These are phyloP conservation scores for Pythium phragmiticola DNA, from an alignment of 352 stramenopile species.

Conservation along the genomic window DNA sequence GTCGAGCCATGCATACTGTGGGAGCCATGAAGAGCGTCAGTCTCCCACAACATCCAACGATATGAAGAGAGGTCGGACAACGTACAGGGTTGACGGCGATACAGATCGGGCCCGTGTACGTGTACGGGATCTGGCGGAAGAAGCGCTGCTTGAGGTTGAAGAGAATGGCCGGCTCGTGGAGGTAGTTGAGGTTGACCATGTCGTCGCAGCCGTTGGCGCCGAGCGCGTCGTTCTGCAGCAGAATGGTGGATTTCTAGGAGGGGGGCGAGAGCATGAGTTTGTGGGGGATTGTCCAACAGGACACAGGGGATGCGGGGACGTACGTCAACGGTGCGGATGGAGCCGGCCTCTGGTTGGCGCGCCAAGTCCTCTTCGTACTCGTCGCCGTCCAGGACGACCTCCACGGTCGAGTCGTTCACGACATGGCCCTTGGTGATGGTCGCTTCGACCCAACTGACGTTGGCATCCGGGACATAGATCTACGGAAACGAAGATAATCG, in stretches of 20 bases:
- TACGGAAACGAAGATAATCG: slow-evolving; percentile 24
- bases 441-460: slow-evolving; percentile 82
- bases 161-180: slow-evolving; percentile 91
- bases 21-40: neutral
- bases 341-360: slow-evolving; percentile 58
- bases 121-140: slow-evolving; percentile 92
- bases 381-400: slow-evolving; percentile 75
- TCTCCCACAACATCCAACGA: neutral
- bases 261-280: neutral
- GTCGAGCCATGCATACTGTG: slow-evolving; percentile 90
- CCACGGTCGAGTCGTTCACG: slow-evolving; percentile 76
- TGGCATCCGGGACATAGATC: slow-evolving; percentile 81
- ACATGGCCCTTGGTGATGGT: slow-evolving; percentile 81
- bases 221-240: slow-evolving; percentile 70
- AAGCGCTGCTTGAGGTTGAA: slow-evolving; percentile 91
- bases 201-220: slow-evolving; percentile 64
- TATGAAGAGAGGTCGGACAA: slow-evolving; percentile 15
- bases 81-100: slow-evolving; percentile 96
- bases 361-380: slow-evolving; percentile 57
- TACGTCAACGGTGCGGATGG: slow-evolving; percentile 54
- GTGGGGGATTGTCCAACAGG: neutral
- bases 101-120: slow-evolving; percentile 95
- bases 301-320: slow-evolving; percentile 12
- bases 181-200: slow-evolving; percentile 89
- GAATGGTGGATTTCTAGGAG: slow-evolving; percentile 70